Base-by-base conservation (phyloP, 805 yeast genomes). In the Schwanniomyces sp. region DNA sequence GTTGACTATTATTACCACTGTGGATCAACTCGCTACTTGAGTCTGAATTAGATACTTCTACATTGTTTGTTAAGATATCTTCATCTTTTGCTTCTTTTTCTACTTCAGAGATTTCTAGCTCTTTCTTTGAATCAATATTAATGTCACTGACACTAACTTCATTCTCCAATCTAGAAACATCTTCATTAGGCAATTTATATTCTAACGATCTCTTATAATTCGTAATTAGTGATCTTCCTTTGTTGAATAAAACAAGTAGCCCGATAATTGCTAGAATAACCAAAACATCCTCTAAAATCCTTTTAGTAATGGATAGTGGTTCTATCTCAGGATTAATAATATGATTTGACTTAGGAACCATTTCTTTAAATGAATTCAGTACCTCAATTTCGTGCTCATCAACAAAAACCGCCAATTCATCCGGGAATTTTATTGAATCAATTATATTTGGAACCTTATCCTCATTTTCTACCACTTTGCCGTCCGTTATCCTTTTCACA, bases 281-380 rank as follows among this genome's bases (percentile, higher is more conserved):
- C 4, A 75, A 53, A n/a, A 79, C 66, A 54, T 81, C 83, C 54
- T 81, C 86, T 45, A 75, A 57, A 4, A 75, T 59, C 48, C 80
- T 60, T 45, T 52, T 52, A 7, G 62, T 29, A 6, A 72, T 37
- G 7, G 55, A 51, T n/a, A 44, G 40, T 17, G 50, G 21, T 26
- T 40, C 43, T 2, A 41, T 36, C 5, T 43, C 37, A 6, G 43
- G 9, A 18, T 25, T 25, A n/a, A 26, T 25, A 26, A 25, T 25
- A 25, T 25, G 30, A 11, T 18, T 25, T 4, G 29, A 16, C 14
- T 26, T 39, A 2, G 41, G 24, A n/a, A 26, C 12, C n/a, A 28
- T n/a, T 24, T 32, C 45, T 7, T 44, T 40, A 7, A 37, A 29
- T 7, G 46, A 38, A 41, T 52, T 53, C 7, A 53, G n/a, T 1